A percentile compares a stretch with the other conserved stretches of the same genome.
phyloP scores from a whole-genome alignment of 805 yeast species.

The Candida maesae region DNA sequence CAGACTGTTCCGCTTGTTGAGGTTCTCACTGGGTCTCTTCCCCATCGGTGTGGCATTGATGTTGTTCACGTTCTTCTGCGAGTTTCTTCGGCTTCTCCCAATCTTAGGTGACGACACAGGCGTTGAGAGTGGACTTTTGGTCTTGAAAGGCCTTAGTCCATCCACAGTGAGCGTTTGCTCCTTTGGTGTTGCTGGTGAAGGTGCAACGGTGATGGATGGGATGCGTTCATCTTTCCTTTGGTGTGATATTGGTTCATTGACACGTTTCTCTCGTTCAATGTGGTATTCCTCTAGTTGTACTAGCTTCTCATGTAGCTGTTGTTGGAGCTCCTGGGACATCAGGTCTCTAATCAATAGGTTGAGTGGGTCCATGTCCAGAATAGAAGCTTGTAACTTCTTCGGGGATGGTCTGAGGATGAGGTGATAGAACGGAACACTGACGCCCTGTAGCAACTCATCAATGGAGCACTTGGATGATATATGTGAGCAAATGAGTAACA shows the following conservation, averaged over 20 bases:
- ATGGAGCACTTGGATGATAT: conserved; percentile 8
- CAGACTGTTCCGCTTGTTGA: conserved; percentile 20
- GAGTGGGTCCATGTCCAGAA: conserved; percentile 11
- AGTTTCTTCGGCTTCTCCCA: conserved; percentile 17
- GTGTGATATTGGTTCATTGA: conserved; percentile 12
- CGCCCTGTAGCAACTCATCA: conserved; percentile 5
- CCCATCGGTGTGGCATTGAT: conserved; percentile 8
- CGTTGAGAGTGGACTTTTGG: conserved; percentile 22
- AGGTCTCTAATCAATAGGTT: conserved; percentile 15
- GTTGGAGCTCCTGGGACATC: conserved; percentile 9
- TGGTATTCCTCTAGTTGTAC: conserved; percentile 17
- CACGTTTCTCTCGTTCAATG: conserved; percentile 16
- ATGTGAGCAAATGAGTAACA: conserved; percentile 21
- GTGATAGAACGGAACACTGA: conserved; percentile 27
- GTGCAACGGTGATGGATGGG: conserved; percentile 6
- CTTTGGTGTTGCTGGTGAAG: conserved; percentile 5
- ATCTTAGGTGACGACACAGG: conserved; percentile 20
- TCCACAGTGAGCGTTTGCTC: conserved; percentile 10
- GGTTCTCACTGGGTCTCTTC: conserved; percentile 21
- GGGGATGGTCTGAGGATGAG: conserved; percentile 25
- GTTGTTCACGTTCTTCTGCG: too few relatives aligned
- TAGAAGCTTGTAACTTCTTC: conserved; percentile 6
- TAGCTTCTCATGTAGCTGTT: conserved; percentile 12
- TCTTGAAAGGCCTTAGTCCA: conserved; percentile 24
- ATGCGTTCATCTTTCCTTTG: conserved; percentile 11